A percentile compares a stretch with the other conserved stretches of the same genome.
Evolutionary conservation across 805 yeast genomes (phyloP).

Genomic region (Kregervanrija pseudodelftensis): DNA sequence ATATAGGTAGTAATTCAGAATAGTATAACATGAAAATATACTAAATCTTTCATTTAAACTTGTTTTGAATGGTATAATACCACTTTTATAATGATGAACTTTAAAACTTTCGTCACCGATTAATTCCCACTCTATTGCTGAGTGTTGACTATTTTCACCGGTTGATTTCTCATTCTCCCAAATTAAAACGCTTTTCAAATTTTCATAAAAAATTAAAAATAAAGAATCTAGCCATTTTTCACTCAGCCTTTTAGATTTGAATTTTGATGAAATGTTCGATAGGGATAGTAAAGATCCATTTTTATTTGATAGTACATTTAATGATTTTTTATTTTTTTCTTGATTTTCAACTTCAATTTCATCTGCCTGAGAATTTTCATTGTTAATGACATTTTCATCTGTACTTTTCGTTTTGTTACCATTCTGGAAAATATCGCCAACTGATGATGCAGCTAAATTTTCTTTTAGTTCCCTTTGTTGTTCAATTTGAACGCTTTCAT

Average conservation of each 20-base stretch:
- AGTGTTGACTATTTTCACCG: constrained; percentile 33
- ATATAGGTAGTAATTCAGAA: constrained; percentile 39
- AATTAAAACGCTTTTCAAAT: constrained; percentile 72
- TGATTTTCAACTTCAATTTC: not conserved
- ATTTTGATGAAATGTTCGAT: constrained; percentile 19
- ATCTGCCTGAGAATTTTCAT: not conserved
- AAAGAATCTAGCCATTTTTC: constrained; percentile 70
- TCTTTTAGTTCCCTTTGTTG: constrained; percentile 11
- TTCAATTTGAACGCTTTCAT: constrained; percentile 16
- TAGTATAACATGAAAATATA: constrained; percentile 44
- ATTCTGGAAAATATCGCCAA: not conserved
- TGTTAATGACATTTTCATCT: not conserved
- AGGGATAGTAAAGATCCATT: constrained; percentile 17
- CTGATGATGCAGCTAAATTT: constrained; percentile 7
- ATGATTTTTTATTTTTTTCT: too few species aligned
- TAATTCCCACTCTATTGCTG: constrained; percentile 70
- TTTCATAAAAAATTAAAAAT: constrained; percentile 61
- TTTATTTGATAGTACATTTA: not conserved
- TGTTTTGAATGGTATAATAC: constrained; percentile 47
- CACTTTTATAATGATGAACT: constrained; percentile 40
- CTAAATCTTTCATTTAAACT: constrained; percentile 54
- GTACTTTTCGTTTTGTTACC: not conserved
- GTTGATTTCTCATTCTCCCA: constrained; percentile 26
- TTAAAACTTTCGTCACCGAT: constrained; percentile 50
- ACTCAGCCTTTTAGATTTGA: constrained; percentile 47